Conservation (phyloP, 1,139 yeast species). For the Protomyces inundatus region DNA sequence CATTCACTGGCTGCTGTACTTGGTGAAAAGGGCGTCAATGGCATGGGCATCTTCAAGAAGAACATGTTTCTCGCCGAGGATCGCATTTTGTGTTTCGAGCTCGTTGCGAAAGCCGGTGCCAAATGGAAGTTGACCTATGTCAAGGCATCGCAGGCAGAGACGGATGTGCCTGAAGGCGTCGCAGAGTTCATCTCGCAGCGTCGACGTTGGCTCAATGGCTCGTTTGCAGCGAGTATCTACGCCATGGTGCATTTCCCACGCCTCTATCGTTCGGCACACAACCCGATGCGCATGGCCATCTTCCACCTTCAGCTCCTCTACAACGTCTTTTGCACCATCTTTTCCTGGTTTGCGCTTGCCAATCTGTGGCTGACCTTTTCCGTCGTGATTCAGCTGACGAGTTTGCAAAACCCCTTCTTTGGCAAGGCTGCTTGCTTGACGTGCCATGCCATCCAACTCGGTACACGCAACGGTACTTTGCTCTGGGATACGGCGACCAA, state of each 20-base stretch:
- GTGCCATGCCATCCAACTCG: constrained; percentile 38
- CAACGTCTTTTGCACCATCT: constrained; percentile 59
- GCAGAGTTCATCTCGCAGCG: constrained; percentile 95
- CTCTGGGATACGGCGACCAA: neutral
- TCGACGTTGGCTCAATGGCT: constrained; percentile 97
- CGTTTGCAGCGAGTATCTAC: constrained; percentile 90
- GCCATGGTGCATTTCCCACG: constrained; percentile 67
- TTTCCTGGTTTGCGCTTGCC: constrained; percentile 79
- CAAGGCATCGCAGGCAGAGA: constrained; percentile 89
- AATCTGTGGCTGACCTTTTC: constrained; percentile 76
- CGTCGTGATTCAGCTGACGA: constrained; percentile 43
- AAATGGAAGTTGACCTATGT: constrained; percentile 93
- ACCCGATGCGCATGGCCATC: constrained; percentile 60
- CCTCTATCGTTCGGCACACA: constrained; percentile 75
- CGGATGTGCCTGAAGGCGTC: constrained; percentile 90
- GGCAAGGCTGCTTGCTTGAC: constrained; percentile 35
- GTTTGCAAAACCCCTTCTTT: constrained; percentile 38
- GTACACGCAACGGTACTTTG: constrained; percentile 1
- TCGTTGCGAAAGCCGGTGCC: constrained; percentile 79
- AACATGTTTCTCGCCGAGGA: constrained; percentile 98
- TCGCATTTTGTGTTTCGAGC: constrained; percentile 94
- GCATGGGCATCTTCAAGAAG: constrained; percentile 79
- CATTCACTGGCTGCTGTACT: constrained; percentile 43
- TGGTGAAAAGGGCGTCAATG: constrained; percentile 47
- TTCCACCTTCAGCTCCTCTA: constrained; percentile 73